Evolutionary conservation across 1,284 basidiomycete genomes (phyloP), one percentile per base, ranked within the genome.

Genomic region (Ganoderma multipileum): DNA sequence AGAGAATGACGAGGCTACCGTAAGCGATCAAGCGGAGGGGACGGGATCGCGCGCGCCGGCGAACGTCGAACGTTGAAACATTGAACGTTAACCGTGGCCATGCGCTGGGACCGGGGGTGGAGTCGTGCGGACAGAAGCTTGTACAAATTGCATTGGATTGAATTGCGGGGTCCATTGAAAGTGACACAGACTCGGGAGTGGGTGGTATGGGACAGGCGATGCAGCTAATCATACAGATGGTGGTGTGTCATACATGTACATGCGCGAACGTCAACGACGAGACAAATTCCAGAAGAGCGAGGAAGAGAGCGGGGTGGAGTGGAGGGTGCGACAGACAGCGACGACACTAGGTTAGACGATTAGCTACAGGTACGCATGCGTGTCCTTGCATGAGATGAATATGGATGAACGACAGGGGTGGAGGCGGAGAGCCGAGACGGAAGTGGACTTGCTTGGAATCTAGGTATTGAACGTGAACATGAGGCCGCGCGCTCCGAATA

Each of bases 281-380:
- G n/a, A 58, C 33, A 41, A 60, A 36, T 11, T 26, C 44, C 26
- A 20, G n/a, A 50, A 38, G 52, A 63, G 52, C 26, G 28, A 47
- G 5, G 23, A 41, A 30, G 33, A 61, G 52, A 60, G 42, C 30
- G 54, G 60, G 58, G 58, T 16, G 23, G 52, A 55, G 6, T 28
- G 28, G 9, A 23, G 47, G 47, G 28, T 30, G 65, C 62, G 63
- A 65, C 66, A 70, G 69, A 70, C 66, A 70, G 61, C 69, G 44
- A 66, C 58, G 63, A 67, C 57, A 68, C 41, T 63, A 68, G 64
- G 38, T 14, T 23, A 64, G 61, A 26, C 38, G 33, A 67, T 68
- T 71, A 68, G 63, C 61, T 67, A 67, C 58, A 57, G 63, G 70
- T 69, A 67, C 65, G 65, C 61, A 61, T 67, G 68, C 70, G 68